Evolutionary conservation across 1,139 yeast species (phyloP), one percentile per base, ranked within the genome.

Genomic region (Geotrichum siamense): DNA sequence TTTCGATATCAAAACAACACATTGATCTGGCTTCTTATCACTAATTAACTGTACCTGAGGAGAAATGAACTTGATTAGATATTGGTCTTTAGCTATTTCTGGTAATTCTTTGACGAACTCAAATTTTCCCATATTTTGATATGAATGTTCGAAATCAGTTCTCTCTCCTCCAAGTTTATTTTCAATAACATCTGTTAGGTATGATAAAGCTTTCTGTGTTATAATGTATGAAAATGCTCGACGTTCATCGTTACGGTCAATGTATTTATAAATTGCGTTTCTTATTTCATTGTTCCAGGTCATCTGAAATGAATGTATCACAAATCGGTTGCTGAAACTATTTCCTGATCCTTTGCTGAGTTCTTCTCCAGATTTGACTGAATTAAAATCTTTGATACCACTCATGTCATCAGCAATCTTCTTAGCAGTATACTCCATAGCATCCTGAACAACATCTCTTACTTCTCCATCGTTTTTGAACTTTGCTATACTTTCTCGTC

Each of bases 11-110:
- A 86, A 66, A 43, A 86, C 62, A 12, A 86, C 71, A 43, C 84
- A 77, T 2, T 82, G 71, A 38, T 75, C 75, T 0, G 79, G 76
- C 38, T 76, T 75, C 41, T 75, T 75, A 27, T 79, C 79, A 41
- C 84, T 74, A 48, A 82, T 79, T 17, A 89, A 61, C 58, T 89
- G 94, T 41, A 89, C 76, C 58, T 89, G 97, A 0, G 97, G 97
- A 1, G 89, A 75, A 9, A 84, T 69, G 29, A 89, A 71, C 48
- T 83, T 84, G 38, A 89, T 70, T 50, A 79, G 60, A 55, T 76
- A 84, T 43, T 81, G 77, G 51, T 81, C 84, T 12, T 21, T 38
- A 6, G 32, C 22, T 6, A 17, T 12, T n/a, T 15, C 16, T 8
- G n/a, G 28, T 15, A 26, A 30, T 10, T 38, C 41, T 17, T 38